phyloP scores from a whole-genome alignment of 768 basidiomycete genomes.

The Kwoniella europaea region DNA sequence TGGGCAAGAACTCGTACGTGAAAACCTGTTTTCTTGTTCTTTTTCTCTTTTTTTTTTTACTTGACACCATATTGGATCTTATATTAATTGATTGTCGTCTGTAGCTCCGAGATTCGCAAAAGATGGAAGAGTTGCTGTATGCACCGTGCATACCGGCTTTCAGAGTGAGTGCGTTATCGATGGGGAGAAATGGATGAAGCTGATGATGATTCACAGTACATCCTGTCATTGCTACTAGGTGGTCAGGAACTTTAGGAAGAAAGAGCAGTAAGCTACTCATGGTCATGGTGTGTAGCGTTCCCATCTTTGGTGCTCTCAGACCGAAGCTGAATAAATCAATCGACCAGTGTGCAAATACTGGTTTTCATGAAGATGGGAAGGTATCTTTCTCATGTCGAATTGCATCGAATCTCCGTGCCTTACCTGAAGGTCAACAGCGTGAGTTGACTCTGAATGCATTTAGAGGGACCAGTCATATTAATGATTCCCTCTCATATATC shows the following conservation, averaged over 20 bases:
- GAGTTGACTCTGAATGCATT: slow-evolving; percentile 16
- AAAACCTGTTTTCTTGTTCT: neutral
- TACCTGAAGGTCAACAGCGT: slow-evolving; percentile 55
- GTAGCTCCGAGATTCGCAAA: slow-evolving; percentile 61
- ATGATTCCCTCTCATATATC: neutral
- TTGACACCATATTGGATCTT: slow-evolving; percentile 7
- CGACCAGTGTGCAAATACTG: slow-evolving; percentile 59
- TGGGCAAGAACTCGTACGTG: slow-evolving; percentile 51
- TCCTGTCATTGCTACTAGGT: slow-evolving; percentile 63
- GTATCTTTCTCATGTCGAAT: slow-evolving; percentile 62
- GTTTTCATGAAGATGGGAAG: slow-evolving; percentile 58
- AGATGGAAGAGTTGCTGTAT: slow-evolving; percentile 62
- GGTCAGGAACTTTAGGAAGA: slow-evolving; percentile 60
- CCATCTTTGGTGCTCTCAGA: neutral
- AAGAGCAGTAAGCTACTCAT: slow-evolving; percentile 55
- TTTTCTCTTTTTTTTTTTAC: too few species aligned
- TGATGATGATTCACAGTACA: slow-evolving; percentile 47
- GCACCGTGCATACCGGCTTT: slow-evolving; percentile 60
- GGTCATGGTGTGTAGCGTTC: slow-evolving; percentile 45
- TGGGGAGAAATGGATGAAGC: neutral
- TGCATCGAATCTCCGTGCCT: slow-evolving; percentile 55
- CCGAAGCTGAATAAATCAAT: slow-evolving; percentile 7
- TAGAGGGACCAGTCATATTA: too few species aligned
- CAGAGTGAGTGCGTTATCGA: slow-evolving; percentile 52
- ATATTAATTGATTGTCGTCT: slow-evolving; percentile 21